Evolutionary conservation across 73 alveolate genomes (phyloP).

Genomic region (Symbiodinium natans): DNA sequence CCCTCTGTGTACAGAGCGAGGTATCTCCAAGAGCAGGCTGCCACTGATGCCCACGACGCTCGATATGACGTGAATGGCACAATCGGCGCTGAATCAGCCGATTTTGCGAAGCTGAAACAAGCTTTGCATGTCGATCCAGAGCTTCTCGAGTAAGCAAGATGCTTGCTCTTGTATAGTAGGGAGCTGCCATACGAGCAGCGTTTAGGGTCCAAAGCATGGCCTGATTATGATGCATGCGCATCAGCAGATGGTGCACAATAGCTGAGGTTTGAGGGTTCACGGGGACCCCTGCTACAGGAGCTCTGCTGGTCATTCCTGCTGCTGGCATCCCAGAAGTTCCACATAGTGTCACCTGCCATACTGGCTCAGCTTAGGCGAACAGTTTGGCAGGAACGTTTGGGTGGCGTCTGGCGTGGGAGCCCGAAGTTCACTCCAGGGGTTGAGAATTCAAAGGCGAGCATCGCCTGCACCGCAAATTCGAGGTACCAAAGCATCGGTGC

Average conservation of each 20-base stretch:
- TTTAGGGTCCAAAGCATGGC: neutral
- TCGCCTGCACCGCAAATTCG: too few relatives aligned
- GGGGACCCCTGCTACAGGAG: neutral
- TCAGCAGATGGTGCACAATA: neutral
- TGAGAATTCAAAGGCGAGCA: too few relatives aligned
- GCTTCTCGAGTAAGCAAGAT: slow-evolving; percentile 24
- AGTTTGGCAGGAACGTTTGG: slow-evolving; percentile 67
- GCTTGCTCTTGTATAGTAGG: neutral
- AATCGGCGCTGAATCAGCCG: slow-evolving; percentile 20
- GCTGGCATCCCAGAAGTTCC: neutral
- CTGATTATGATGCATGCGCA: neutral
- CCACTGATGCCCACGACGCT: slow-evolving; percentile 15
- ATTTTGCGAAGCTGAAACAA: slow-evolving; percentile 21
- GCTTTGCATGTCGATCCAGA: slow-evolving; percentile 41
- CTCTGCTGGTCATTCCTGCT: slow-evolving; percentile 52
- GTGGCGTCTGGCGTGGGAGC: slow-evolving; percentile 63
- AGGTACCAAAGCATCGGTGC: slow-evolving; percentile 75
- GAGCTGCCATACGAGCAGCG: neutral
- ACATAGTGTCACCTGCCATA: too few relatives aligned
- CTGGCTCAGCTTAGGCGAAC: slow-evolving; percentile 3
- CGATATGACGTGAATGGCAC: slow-evolving; percentile 34
- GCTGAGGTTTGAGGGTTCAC: too few relatives aligned
- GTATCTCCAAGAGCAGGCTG: slow-evolving; percentile 32
- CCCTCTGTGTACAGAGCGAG: neutral
- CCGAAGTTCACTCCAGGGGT: neutral